phyloP scores from a whole-genome alignment of 176 grass and related monocot species.

The Cymbopogon citratus region DNA sequence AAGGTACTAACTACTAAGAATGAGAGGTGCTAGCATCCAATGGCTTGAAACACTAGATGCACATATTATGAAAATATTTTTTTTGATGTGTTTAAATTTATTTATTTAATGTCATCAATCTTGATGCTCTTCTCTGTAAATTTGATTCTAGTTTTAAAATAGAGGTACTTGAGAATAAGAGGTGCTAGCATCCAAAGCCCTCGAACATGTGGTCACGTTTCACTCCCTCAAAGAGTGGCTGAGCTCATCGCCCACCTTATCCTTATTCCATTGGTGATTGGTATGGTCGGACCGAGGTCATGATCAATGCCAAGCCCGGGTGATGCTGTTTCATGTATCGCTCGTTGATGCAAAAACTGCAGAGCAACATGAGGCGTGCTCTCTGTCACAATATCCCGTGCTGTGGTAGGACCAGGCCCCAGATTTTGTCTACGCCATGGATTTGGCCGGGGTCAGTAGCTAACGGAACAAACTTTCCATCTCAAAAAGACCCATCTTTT shows the following conservation, averaged over 20 bases:
- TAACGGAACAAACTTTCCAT: neutral
- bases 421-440: neutral
- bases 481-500: neutral
- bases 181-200: neutral
- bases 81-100: too few species aligned
- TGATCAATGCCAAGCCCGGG: neutral
- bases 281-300: neutral
- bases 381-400: neutral
- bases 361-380: neutral
- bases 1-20: neutral
- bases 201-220: neutral
- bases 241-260: neutral
- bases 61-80: too few species aligned
- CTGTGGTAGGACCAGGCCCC: neutral
- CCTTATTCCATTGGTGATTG: neutral
- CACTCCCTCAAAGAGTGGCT: neutral
- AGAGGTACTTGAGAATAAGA: neutral
- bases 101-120: too few species aligned
- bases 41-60: neutral
- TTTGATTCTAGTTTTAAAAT: too few species aligned
- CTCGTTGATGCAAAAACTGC: neutral
- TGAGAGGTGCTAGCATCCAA: constrained; percentile 1
- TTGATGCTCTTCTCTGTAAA: too few species aligned
- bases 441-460: neutral
- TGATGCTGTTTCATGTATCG: neutral